phyloP scores from a whole-genome alignment of 495 filamentous ascomycete genomes.

The Penicillium daleae region DNA sequence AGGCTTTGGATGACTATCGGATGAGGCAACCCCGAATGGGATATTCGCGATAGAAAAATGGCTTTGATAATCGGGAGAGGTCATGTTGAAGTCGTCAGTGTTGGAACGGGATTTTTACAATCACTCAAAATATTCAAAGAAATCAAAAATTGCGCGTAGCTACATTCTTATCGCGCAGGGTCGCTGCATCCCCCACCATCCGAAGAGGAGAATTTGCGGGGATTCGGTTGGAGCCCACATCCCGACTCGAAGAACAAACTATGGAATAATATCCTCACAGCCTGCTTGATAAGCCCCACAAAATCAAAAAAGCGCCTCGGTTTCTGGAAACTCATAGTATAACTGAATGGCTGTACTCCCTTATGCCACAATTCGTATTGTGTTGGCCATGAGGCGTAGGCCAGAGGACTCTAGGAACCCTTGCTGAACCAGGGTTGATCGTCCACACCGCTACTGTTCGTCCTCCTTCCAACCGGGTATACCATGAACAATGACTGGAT shows the following conservation, averaged over 20 bases:
- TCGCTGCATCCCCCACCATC: constrained; percentile 20
- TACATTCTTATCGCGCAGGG: neutral
- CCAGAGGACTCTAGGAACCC: neutral
- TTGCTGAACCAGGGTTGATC: neutral
- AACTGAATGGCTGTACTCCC: neutral
- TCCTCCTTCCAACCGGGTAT: neutral
- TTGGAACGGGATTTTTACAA: no score
- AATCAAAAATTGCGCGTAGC: neutral
- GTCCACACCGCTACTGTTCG: neutral
- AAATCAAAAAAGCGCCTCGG: neutral
- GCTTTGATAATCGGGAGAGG: constrained; percentile 28
- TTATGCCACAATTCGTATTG: neutral
- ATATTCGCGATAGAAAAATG: constrained; percentile 70
- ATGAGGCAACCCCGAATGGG: constrained; percentile 81
- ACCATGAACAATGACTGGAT: neutral
- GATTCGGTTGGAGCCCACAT: constrained; percentile 19
- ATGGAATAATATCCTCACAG: neutral
- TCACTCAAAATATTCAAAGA: neutral
- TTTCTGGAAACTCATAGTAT: neutral
- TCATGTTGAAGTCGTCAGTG: constrained; percentile 20
- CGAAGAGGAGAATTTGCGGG: neutral
- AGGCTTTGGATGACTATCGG: constrained; percentile 49
- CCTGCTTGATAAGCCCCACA: neutral
- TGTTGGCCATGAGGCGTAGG: neutral
- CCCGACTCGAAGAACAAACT: constrained; percentile 10